A percentile compares a stretch with the other conserved stretches of the same genome.
Evolutionary conservation across 768 basidiomycete genomes (phyloP).

Genomic region (Butyriboletus loyo): DNA sequence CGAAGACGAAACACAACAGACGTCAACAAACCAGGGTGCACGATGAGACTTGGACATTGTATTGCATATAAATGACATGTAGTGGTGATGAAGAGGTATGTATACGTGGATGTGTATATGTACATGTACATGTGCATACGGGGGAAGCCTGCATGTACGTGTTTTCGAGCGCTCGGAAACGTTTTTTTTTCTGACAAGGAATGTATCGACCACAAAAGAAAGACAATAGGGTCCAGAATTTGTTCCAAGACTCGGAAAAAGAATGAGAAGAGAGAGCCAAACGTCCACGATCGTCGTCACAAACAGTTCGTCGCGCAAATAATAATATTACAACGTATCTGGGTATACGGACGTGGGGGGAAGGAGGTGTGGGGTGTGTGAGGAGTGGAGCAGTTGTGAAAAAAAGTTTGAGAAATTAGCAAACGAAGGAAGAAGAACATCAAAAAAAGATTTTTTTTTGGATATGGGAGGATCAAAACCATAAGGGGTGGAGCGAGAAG

Average conservation of each 20-base stretch:
- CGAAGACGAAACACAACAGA: too few relatives aligned
- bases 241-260: neutral
- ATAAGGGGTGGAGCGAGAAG: neutral
- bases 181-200: neutral
- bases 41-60: too few relatives aligned
- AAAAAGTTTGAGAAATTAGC: neutral
- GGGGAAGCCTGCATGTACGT: too few relatives aligned
- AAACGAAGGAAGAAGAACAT: conserved; percentile 13
- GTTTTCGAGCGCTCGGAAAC: too few relatives aligned
- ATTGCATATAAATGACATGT: too few relatives aligned
- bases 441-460: neutral
- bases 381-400: neutral
- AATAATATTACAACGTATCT: conserved; percentile 40
- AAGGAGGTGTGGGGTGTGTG: neutral
- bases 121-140: too few relatives aligned
- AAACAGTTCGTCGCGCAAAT: conserved; percentile 6
- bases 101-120: too few relatives aligned
- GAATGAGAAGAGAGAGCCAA: neutral
- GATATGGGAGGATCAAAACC: neutral
- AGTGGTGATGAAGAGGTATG: too few relatives aligned
- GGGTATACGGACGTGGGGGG: conserved; percentile 28
- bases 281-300: neutral
- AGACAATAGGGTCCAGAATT: neutral
- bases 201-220: neutral
- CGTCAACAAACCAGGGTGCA: too few relatives aligned